These are phyloP conservation scores for Solanum pennellii DNA, from an alignment of 257 asterid species.

Conservation along the genomic window DNA sequence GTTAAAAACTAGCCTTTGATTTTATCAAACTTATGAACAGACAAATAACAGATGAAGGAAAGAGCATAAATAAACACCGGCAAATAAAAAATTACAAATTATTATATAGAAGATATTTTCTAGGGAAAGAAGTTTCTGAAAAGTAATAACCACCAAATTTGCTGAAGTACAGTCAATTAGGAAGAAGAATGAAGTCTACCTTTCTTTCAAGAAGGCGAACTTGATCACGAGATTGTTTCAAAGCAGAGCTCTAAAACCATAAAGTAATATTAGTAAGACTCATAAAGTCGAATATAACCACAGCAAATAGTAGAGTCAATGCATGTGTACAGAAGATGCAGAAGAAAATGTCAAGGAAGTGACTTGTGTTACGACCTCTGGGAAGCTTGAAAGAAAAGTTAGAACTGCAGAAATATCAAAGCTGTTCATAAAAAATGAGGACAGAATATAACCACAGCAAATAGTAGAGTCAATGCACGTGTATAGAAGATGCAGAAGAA, in stretches of 20 bases:
- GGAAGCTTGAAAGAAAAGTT: neutral
- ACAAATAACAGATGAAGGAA: neutral
- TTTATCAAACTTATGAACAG: neutral
- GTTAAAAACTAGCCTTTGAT: neutral
- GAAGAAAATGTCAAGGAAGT: neutral
- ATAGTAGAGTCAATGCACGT: neutral
- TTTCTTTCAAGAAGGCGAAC: conserved; percentile 71
- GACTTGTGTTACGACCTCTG: neutral
- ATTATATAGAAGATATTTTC: neutral
- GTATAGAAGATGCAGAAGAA: neutral
- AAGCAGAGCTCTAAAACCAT: conserved; percentile 57
- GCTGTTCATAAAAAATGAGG: neutral
- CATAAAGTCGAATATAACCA: neutral
- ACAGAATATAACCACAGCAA: conserved; percentile 15
- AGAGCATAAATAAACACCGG: neutral
- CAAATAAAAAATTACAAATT: neutral
- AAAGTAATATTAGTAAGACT: conserved; percentile 9
- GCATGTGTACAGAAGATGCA: neutral
- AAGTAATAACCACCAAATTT: neutral
- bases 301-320: neutral
- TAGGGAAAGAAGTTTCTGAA: neutral
- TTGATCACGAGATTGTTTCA: conserved; percentile 73
- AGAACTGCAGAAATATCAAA: neutral
- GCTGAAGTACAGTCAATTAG: neutral
- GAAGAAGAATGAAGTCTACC: conserved; percentile 26